Conservation (phyloP, 2,329 filamentous ascomycete genomes). For the Trichoderma sp. region DNA sequence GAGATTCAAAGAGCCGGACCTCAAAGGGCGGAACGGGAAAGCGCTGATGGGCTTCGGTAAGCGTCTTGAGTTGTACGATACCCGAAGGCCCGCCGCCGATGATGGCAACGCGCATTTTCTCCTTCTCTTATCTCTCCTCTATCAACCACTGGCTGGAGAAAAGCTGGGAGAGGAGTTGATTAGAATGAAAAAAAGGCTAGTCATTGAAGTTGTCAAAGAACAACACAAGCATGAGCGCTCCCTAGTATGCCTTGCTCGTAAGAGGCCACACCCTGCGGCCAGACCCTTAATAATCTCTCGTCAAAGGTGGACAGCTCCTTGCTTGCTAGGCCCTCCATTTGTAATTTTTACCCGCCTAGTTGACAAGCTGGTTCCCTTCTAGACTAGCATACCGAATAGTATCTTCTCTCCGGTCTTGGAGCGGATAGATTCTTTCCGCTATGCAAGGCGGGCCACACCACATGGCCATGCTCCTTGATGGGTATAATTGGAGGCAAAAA, state of each 20-base stretch:
- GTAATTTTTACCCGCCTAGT: background rate
- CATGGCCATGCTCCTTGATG: background rate
- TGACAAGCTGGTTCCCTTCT: background rate
- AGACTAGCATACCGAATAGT: background rate
- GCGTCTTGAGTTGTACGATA: conserved; percentile 46
- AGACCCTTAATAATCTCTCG: background rate
- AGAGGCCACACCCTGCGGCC: background rate
- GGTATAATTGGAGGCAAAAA: background rate
- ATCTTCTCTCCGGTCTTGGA: background rate
- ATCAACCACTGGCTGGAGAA: background rate
- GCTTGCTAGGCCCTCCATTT: background rate
- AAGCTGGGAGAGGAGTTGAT: background rate
- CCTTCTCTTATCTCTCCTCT: background rate
- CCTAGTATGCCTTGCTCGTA: background rate
- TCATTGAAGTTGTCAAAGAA: background rate
- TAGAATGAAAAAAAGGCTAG: background rate
- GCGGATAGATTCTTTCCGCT: conserved; percentile 1
- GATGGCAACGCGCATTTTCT: conserved; percentile 42
- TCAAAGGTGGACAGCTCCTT: background rate
- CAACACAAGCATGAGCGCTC: background rate
- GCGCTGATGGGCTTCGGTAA: conserved; percentile 41
- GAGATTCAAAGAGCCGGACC: conserved; percentile 49
- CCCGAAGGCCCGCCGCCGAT: conserved; percentile 48
- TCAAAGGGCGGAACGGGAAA: conserved; percentile 44
- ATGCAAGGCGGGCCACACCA: background rate